Evolutionary conservation across 352 stramenopile species (phyloP).

Genomic region (Phytophthora hibernalis): DNA sequence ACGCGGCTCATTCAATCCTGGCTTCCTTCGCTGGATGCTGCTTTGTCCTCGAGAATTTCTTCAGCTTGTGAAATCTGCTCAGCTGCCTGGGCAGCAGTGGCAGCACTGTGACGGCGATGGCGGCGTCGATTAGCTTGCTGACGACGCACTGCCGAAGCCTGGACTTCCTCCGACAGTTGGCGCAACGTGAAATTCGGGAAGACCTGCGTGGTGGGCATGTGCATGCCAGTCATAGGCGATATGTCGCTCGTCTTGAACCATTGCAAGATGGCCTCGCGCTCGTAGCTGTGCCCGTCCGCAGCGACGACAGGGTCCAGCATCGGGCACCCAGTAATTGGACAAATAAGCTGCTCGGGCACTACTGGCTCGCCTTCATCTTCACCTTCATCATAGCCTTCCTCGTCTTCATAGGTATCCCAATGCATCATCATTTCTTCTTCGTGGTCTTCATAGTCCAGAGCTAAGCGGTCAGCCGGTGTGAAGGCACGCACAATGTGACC

Average conservation of each 20-base stretch:
- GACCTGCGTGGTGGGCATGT: conserved; percentile 77
- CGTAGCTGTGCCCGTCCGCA: conserved; percentile 98
- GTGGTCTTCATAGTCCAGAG: conserved; percentile 40
- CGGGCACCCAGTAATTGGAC: conserved; percentile 95
- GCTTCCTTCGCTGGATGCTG: conserved; percentile 30
- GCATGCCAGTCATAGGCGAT: conserved; percentile 79
- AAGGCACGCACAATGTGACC: conserved; percentile 66
- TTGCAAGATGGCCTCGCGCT: conserved; percentile 92
- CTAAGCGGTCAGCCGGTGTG: conserved; percentile 41
- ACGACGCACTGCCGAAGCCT: conserved; percentile 36
- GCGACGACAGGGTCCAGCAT: conserved; percentile 97
- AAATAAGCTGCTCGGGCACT: conserved; percentile 75
- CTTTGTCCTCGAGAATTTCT: conserved; percentile 28
- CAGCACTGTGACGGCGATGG: conserved; percentile 15
- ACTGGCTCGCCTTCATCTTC: conserved; percentile 35
- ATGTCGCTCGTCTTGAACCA: conserved; percentile 92
- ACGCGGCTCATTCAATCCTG: conserved; percentile 23
- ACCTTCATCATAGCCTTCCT: conserved; percentile 26
- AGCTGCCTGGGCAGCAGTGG: conserved; percentile 12
- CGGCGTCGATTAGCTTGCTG: conserved; percentile 30
- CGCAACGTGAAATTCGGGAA: conserved; percentile 81
- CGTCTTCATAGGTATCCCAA: conserved; percentile 44
- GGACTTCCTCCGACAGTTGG: conserved; percentile 70
- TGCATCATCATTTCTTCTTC: conserved; percentile 43
- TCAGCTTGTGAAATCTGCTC: conserved; percentile 9